Conservation (phyloP, 1,284 basidiomycete genomes). For the Ustilago esculenta region DNA sequence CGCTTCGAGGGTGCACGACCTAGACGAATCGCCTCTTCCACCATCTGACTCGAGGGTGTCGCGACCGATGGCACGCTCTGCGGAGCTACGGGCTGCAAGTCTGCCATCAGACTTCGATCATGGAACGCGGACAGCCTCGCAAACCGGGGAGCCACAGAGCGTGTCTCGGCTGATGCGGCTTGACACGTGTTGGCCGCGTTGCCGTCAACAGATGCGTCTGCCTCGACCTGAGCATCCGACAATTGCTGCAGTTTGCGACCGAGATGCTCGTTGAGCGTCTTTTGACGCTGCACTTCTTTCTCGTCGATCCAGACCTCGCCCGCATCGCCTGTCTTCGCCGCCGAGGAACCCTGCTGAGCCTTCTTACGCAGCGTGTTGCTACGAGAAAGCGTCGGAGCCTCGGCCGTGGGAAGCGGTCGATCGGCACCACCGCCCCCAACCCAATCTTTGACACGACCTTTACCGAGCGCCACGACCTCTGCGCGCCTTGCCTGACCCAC, state of each 20-base stretch:
- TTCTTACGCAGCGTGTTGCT: slow-evolving; percentile 35
- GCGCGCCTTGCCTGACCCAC: slow-evolving; percentile 43
- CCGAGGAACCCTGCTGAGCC: background rate
- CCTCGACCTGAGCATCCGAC: slow-evolving; percentile 14
- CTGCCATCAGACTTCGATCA: slow-evolving; percentile 14
- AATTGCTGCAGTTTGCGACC: slow-evolving; percentile 18
- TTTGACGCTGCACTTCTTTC: slow-evolving; percentile 18
- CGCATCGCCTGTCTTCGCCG: background rate
- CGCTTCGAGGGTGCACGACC: slow-evolving; percentile 45
- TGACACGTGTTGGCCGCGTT: no score
- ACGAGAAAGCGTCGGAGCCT: slow-evolving; percentile 38
- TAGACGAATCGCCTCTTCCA: slow-evolving; percentile 39
- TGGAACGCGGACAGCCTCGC: slow-evolving; percentile 41
- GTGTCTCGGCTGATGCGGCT: no score
- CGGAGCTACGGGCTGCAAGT: background rate
- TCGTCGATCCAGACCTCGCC: background rate
- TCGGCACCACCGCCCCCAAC: slow-evolving; percentile 22
- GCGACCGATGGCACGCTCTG: background rate
- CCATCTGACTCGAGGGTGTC: background rate
- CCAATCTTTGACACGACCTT: slow-evolving; percentile 49
- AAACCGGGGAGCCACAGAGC: background rate
- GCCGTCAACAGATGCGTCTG: no score
- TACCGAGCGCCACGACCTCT: slow-evolving; percentile 45
- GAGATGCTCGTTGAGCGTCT: slow-evolving; percentile 21
- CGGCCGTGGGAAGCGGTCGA: slow-evolving; percentile 13